Conservation (phyloP, 305 asterid genomes). For the Vinca major region DNA sequence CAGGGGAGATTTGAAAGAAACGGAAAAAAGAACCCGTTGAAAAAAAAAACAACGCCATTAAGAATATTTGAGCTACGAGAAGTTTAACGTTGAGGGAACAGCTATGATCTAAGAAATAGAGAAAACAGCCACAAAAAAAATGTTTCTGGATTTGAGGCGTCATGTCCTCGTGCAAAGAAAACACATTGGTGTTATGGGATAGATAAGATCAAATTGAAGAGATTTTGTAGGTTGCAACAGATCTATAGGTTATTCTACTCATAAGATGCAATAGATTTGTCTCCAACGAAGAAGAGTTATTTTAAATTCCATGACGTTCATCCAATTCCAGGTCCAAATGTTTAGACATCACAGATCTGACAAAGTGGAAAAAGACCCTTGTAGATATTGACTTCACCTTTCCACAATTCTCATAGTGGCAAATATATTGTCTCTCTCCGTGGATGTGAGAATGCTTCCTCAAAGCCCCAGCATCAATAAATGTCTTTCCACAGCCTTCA, state of each 20-base stretch:
- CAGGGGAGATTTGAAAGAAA: too few relatives aligned
- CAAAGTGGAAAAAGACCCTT: neutral
- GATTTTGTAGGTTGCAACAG: neutral
- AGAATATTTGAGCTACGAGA: too few relatives aligned
- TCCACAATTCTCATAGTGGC: constrained; percentile 91
- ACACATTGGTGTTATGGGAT: too few relatives aligned
- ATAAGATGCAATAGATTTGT: neutral
- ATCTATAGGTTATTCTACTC: neutral
- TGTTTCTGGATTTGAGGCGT: too few relatives aligned
- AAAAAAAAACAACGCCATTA: too few relatives aligned
- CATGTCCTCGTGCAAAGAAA: too few relatives aligned
- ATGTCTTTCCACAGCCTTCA: constrained; percentile 97
- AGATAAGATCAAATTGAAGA: too few relatives aligned
- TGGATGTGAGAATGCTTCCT: constrained; percentile 97
- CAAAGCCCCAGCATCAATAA: constrained; percentile 89
- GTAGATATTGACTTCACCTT: constrained; percentile 41
- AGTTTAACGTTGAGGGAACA: too few relatives aligned
- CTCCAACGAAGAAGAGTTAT: neutral
- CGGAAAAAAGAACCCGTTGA: too few relatives aligned
- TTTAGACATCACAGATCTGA: neutral
- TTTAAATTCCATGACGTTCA: neutral
- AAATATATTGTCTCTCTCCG: constrained; percentile 90
- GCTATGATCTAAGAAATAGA: too few relatives aligned
- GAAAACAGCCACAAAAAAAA: too few relatives aligned
- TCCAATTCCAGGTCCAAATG: constrained; percentile 2